Conservation (phyloP, 371 early-diverging fungal species). For the Dichotomocladium elegans region DNA sequence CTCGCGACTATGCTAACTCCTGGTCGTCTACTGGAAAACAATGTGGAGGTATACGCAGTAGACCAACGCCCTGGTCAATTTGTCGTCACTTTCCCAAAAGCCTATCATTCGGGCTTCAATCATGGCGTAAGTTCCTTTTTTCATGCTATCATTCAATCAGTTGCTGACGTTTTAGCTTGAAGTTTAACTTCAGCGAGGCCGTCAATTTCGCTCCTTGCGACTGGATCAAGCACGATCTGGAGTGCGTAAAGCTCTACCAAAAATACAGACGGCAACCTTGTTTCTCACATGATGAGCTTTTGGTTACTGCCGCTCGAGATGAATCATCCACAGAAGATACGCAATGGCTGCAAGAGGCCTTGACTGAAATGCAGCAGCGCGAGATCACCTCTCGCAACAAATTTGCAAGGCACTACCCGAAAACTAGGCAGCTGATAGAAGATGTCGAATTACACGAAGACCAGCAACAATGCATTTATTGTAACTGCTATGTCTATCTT, state of each 20-base stretch:
- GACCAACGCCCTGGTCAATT: conserved; percentile 94
- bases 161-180: background rate
- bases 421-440: conserved; percentile 25
- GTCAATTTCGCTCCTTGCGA: conserved; percentile 93
- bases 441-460: conserved; percentile 33
- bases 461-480: conserved; percentile 67
- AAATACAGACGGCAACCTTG: conserved; percentile 78
- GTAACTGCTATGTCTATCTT: conserved; percentile 70
- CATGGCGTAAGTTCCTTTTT: conserved; percentile 70
- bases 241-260: conserved; percentile 77
- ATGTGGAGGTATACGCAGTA: conserved; percentile 71
- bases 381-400: conserved; percentile 53
- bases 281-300: conserved; percentile 90
- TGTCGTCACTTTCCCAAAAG: conserved; percentile 91
- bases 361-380: conserved; percentile 54
- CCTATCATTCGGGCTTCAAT: conserved; percentile 96
- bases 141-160: background rate
- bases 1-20: conserved; percentile 89
- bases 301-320: conserved; percentile 56
- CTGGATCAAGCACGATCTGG: conserved; percentile 84
- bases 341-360: conserved; percentile 51
- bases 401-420: conserved; percentile 34
- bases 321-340: conserved; percentile 37
- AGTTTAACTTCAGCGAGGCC: conserved; percentile 93
- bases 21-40: conserved; percentile 59